Conservation (phyloP, 2,329 filamentous ascomycete species). For the Venturia oleaginea region DNA sequence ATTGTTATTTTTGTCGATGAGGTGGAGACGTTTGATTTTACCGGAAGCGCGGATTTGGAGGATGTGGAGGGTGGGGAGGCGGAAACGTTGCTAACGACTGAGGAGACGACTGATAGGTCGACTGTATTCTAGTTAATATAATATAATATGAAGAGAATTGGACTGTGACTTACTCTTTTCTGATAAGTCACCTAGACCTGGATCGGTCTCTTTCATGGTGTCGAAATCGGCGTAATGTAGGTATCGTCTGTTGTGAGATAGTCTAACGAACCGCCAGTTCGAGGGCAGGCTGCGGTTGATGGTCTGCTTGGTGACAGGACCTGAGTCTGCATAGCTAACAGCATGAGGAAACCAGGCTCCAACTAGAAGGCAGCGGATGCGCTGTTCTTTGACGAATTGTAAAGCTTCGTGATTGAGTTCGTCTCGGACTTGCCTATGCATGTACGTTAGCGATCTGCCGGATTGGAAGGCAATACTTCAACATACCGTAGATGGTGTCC, state of each 20-base stretch:
- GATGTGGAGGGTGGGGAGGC: conserved; percentile 45
- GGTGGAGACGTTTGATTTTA: conserved; percentile 20
- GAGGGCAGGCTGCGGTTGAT: conserved; percentile 37
- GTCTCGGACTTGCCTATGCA: conserved; percentile 64
- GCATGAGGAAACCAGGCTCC: conserved; percentile 74
- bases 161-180: conserved; percentile 54
- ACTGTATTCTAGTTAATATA: conserved; percentile 35
- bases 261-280: conserved; percentile 72
- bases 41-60: conserved; percentile 20
- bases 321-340: conserved; percentile 42
- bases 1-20: conserved; percentile 80
- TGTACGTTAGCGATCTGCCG: not conserved
- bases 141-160: not conserved
- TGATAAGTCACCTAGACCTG: conserved; percentile 60
- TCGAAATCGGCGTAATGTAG: conserved; percentile 86
- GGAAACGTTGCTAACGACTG: conserved; percentile 87
- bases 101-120: conserved; percentile 79
- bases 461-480: not conserved
- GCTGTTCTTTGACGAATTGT: conserved; percentile 95
- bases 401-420: conserved; percentile 84
- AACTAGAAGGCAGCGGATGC: conserved; percentile 77
- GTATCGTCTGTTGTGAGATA: conserved; percentile 85
- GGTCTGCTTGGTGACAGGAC: conserved; percentile 33
- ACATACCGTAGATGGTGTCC: conserved; percentile 65
- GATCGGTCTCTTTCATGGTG: conserved; percentile 49